Base-by-base conservation (phyloP, 768 basidiomycete species). In the Calocybe cyanea region DNA sequence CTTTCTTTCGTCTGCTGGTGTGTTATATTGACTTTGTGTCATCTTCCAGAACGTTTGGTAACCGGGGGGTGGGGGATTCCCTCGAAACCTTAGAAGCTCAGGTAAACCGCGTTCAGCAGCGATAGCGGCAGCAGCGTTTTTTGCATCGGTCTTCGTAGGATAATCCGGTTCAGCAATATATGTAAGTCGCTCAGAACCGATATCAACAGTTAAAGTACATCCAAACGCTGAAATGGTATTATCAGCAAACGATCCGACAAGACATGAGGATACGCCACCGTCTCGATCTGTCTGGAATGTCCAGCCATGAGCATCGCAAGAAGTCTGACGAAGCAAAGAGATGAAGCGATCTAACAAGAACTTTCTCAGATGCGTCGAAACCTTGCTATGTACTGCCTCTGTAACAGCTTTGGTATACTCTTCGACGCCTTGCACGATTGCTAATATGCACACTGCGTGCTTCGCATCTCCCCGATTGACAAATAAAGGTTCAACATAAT, bases 381-480 rank as follows among this genome's bases (percentile, higher is more conserved):
- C 53, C 38, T 67, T 76, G 21, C 63, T 62, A 35, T 81, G 78
- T 6, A 74, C 52, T 14, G 63, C 67, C 9, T 63, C 62, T 14
- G 62, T 61, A 25, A 81, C 58, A 3, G 62, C 58, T 14, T 76
- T 78, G 35, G 84, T 74, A 52, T 81, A 80, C 17, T 69, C 62
- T 4, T 79, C 80, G 8, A 81, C 65, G 7, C 80, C 81, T 49
- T 79, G 72, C 2, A 81, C 78, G 59, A 87, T 76, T 0, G 84
- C 86, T 13, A 78, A 66, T 18, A 88, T 61, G 48, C 76, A 79
- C 2, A 78, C 86, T 0, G 85, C 87, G 0, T 73, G 70, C 59
- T 83, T 85, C n/a, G 85, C 85, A 42, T 87, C 85, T 0, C 65
- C 62, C 2, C 78, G 78, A 54, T 77, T 83, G 2, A 68, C 53